These are phyloP conservation scores for Zygosaccharomyces pseudorouxii DNA, from an alignment of 805 yeast genomes.

Conservation along the genomic window DNA sequence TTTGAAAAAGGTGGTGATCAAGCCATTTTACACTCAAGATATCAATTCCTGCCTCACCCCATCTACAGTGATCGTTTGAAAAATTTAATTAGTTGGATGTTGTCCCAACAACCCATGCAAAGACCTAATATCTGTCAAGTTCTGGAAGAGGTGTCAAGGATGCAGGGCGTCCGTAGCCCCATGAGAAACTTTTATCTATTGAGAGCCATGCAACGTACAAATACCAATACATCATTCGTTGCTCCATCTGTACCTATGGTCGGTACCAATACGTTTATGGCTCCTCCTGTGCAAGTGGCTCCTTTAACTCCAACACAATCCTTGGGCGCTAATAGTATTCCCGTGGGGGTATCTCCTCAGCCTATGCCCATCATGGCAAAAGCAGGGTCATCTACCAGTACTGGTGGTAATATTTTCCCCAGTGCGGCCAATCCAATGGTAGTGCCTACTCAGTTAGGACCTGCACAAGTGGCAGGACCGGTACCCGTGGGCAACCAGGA, in stretches of 20 bases:
- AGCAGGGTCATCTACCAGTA: constrained; percentile 7
- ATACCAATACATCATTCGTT: constrained; percentile 1
- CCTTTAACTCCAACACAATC: constrained; percentile 5
- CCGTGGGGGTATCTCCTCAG: constrained; percentile 6
- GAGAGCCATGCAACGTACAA: constrained; percentile 22
- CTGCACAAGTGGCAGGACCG: neutral
- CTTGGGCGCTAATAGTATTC: constrained; percentile 4
- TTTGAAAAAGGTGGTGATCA: constrained; percentile 63
- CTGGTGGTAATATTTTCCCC: constrained; percentile 1
- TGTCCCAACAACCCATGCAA: constrained; percentile 61
- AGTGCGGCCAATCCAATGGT: neutral
- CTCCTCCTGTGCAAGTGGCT: constrained; percentile 2
- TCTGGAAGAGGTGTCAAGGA: constrained; percentile 59
- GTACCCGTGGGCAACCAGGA: neutral
- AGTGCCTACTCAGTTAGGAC: neutral
- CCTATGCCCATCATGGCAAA: constrained; percentile 8
- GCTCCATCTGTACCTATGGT: neutral
- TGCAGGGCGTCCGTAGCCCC: constrained; percentile 49
- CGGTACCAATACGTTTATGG: neutral
- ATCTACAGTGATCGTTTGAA: constrained; percentile 57
- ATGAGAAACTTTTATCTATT: constrained; percentile 37
- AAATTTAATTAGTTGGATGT: constrained; percentile 55
- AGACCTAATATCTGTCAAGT: constrained; percentile 74
- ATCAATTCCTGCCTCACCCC: constrained; percentile 51
- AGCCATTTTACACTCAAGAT: constrained; percentile 56